Percentiles rank a stretch among this genome's conserved stretches.
These are phyloP conservation scores for Penstemon davidsonii DNA, from an alignment of 257 asterid species.

Conservation along the genomic window DNA sequence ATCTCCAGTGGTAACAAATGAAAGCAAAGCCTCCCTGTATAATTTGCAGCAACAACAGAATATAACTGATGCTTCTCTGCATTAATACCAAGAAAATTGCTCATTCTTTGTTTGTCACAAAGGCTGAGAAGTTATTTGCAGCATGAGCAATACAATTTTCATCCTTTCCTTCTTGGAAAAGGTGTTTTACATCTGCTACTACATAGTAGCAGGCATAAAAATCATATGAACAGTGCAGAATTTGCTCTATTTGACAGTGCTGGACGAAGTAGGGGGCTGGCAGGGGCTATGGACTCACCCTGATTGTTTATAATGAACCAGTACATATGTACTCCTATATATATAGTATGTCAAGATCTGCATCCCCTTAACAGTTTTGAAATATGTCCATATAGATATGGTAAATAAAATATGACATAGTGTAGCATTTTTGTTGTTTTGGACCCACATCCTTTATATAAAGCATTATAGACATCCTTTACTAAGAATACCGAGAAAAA, in stretches of 20 bases:
- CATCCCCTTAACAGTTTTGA: too few relatives aligned
- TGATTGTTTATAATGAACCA: too few relatives aligned
- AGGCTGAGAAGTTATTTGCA: constrained; percentile 6
- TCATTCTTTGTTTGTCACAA: constrained; percentile 22
- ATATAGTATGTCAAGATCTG: too few relatives aligned
- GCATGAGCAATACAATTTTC: background rate
- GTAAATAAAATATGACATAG: background rate
- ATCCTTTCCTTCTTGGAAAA: background rate
- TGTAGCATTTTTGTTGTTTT: background rate
- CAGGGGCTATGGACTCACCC: too few relatives aligned
- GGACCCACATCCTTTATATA: background rate
- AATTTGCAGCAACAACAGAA: constrained; percentile 28
- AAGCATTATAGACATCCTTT: background rate
- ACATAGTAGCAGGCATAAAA: too few relatives aligned
- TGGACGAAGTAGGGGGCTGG: too few relatives aligned
- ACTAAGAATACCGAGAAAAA: background rate
- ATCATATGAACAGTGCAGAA: too few relatives aligned
- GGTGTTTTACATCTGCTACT: constrained; percentile 7
- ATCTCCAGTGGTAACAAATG: constrained; percentile 74
- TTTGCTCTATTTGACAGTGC: too few relatives aligned
- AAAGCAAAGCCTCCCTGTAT: constrained; percentile 85
- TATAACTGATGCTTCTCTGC: constrained; percentile 18
- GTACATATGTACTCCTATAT: too few relatives aligned
- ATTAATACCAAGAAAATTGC: constrained; percentile 19
- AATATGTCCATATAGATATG: too few relatives aligned